These are phyloP conservation scores for Apocynum venetum DNA, from an alignment of 257 asterid species.

Conservation along the genomic window DNA sequence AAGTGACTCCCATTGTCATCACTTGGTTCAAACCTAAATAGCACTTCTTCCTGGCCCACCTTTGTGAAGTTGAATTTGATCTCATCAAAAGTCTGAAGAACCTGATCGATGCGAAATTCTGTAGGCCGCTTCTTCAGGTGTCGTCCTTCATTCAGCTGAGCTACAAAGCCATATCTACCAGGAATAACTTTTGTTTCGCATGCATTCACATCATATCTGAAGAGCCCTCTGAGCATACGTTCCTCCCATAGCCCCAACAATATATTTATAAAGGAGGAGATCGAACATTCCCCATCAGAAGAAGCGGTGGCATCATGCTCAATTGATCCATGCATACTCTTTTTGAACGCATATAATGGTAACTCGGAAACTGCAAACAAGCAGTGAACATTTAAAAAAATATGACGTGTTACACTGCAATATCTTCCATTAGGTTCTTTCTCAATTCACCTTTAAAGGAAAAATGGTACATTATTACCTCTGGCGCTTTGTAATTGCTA, in stretches of 20 bases:
- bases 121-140: conserved; percentile 78
- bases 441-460: not conserved
- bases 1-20: conserved; percentile 27
- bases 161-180: conserved; percentile 59
- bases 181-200: conserved; percentile 65
- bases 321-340: conserved; percentile 24
- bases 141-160: conserved; percentile 83
- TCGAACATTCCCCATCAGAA: conserved; percentile 28
- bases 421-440: not conserved
- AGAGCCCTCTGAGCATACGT: conserved; percentile 50
- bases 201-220: conserved; percentile 67
- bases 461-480: not conserved
- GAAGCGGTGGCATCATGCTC: conserved; percentile 19
- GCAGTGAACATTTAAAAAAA: conserved; percentile 10
- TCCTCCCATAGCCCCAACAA: conserved; percentile 77
- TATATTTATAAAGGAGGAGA: conserved; percentile 42
- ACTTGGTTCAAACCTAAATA: conserved; percentile 63
- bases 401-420: not conserved
- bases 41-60: conserved; percentile 74
- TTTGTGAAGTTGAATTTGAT: conserved; percentile 68
- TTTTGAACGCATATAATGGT: conserved; percentile 57
- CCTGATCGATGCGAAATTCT: conserved; percentile 64
- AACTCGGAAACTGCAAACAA: conserved; percentile 45
- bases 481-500: not conserved
- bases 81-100: conserved; percentile 70